Conservation (phyloP, 192 early-diverging fungal genomes). For the Gamsiella multidivaricata region DNA sequence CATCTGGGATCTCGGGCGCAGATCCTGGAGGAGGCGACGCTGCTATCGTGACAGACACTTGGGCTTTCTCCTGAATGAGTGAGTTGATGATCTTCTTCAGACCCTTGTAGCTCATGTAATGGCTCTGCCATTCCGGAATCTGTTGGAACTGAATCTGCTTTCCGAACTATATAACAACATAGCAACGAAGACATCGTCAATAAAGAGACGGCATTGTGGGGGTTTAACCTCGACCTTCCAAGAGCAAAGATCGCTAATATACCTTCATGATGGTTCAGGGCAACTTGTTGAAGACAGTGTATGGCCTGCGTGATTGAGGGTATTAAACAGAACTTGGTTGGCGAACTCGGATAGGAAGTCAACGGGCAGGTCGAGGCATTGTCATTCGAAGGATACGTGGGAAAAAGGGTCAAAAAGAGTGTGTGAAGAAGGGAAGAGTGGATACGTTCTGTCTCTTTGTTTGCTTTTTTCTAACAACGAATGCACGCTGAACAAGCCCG, state of each 20-base stretch:
- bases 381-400: too few relatives aligned
- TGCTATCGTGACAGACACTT: conserved; percentile 48
- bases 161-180: too few relatives aligned
- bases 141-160: conserved; percentile 96
- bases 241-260: too few relatives aligned
- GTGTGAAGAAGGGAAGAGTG: not conserved
- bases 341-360: too few relatives aligned
- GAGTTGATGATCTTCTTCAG: conserved; percentile 97
- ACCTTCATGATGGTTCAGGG: too few relatives aligned
- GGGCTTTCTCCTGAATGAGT: conserved; percentile 61
- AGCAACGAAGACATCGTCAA: too few relatives aligned
- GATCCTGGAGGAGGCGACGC: conserved; percentile 54
- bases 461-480: not conserved
- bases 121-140: conserved; percentile 90
- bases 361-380: too few relatives aligned
- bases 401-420: not conserved
- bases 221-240: too few relatives aligned
- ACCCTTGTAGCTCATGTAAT: conserved; percentile 98
- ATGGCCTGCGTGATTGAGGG: too few relatives aligned
- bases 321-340: too few relatives aligned
- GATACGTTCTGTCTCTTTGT: not conserved
- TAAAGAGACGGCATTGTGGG: too few relatives aligned
- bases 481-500: not conserved
- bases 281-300: too few relatives aligned
- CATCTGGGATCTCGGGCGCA: conserved; percentile 35